Evolutionary conservation across 495 filamentous ascomycete species (phyloP).

Genomic region (Pyronema omphalodes): DNA sequence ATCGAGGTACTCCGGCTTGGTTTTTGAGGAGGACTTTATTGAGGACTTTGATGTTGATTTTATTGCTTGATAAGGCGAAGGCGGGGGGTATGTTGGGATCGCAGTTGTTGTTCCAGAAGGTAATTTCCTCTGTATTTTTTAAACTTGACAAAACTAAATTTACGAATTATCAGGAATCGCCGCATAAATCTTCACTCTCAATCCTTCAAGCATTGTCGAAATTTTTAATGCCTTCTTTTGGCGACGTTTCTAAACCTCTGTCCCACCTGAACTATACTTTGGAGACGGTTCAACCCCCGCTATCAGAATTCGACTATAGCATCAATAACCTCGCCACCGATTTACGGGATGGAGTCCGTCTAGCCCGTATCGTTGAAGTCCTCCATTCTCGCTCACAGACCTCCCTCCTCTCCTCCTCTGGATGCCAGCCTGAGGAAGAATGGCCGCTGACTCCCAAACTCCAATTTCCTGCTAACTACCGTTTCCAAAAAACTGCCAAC

Average conservation of each 20-base stretch:
- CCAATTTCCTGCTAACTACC: slow-evolving; percentile 39
- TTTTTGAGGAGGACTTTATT: slow-evolving; percentile 38
- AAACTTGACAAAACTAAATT: slow-evolving; percentile 26
- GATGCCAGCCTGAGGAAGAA: slow-evolving; percentile 18
- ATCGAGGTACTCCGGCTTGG: slow-evolving; percentile 28
- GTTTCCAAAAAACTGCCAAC: slow-evolving; percentile 43
- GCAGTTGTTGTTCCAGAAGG: slow-evolving; percentile 16
- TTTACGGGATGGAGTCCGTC: slow-evolving; percentile 42
- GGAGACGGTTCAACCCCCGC: slow-evolving; percentile 34
- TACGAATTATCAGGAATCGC: slow-evolving; percentile 8
- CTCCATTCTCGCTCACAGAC: slow-evolving; percentile 26
- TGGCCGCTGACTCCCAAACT: slow-evolving; percentile 39
- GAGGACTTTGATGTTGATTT: slow-evolving; percentile 42
- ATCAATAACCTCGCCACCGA: slow-evolving; percentile 46
- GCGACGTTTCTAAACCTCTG: slow-evolving; percentile 37
- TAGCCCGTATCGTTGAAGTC: slow-evolving; percentile 42
- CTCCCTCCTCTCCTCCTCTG: slow-evolving; percentile 12
- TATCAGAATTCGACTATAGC: slow-evolving; percentile 41
- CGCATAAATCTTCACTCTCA: slow-evolving; percentile 36
- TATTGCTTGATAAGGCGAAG: slow-evolving; percentile 40
- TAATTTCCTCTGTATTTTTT: slow-evolving; percentile 30
- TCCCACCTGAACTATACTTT: slow-evolving; percentile 40
- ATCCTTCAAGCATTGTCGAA: slow-evolving; percentile 35
- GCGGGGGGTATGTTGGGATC: slow-evolving; percentile 22
- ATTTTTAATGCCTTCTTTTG: slow-evolving; percentile 40